These are phyloP conservation scores for Fusarium palustre DNA, from an alignment of 2,329 filamentous ascomycete species.

Conservation along the genomic window DNA sequence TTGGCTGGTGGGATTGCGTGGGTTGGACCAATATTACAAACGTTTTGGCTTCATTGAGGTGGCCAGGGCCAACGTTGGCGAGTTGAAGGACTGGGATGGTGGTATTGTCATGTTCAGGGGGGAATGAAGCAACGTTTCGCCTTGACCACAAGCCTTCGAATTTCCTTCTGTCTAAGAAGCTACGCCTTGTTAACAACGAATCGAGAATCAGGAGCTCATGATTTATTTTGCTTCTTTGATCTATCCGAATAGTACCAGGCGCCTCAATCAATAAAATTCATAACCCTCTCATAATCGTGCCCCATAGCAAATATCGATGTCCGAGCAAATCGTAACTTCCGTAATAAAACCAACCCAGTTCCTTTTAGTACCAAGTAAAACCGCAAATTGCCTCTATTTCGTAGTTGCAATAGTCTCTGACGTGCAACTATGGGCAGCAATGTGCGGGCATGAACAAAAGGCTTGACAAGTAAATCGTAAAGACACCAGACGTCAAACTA, in stretches of 20 bases:
- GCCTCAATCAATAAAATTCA: constrained; percentile 15
- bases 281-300: constrained; percentile 22
- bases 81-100: constrained; percentile 53
- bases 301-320: constrained; percentile 13
- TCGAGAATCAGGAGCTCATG: background rate
- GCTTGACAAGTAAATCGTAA: background rate
- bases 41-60: constrained; percentile 52
- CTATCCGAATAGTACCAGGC: constrained; percentile 3
- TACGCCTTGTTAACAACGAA: background rate
- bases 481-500: background rate
- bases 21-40: constrained; percentile 50
- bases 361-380: constrained; percentile 1
- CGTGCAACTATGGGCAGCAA: constrained; percentile 6
- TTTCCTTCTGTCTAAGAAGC: background rate
- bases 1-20: constrained; percentile 51
- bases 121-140: constrained; percentile 33
- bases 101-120: constrained; percentile 54
- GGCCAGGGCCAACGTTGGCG: constrained; percentile 52
- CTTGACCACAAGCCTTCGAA: background rate
- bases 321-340: constrained; percentile 12
- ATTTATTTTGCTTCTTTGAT: constrained; percentile 13
- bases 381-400: constrained; percentile 5
- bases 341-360: constrained; percentile 16
- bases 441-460: constrained; percentile 11
- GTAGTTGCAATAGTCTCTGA: constrained; percentile 9